Conservation (phyloP, 2,329 filamentous ascomycete genomes). For the Fusarium mangiferae region DNA sequence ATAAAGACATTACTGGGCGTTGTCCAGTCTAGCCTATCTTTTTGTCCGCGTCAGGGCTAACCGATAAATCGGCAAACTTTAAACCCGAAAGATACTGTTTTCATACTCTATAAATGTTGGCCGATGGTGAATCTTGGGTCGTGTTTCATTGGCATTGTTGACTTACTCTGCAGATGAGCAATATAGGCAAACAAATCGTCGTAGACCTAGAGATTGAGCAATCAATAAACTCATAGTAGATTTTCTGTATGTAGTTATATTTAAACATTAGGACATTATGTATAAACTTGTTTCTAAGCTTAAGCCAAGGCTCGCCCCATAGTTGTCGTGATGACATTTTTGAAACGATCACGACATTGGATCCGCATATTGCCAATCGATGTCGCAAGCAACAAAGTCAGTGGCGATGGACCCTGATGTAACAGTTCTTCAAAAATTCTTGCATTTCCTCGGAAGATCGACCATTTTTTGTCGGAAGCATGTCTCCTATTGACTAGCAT, state of each 20-base stretch:
- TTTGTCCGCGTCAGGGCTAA: not conserved
- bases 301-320: not conserved
- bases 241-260: no score
- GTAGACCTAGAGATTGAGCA: not conserved
- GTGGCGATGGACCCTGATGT: not conserved
- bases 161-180: no score
- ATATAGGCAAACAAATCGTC: no score
- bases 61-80: no score
- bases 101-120: not conserved
- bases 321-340: not conserved
- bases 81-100: not conserved
- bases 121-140: not conserved
- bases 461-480: not conserved
- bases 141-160: not conserved
- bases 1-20: not conserved
- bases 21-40: not conserved
- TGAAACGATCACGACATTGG: not conserved
- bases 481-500: not conserved
- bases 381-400: not conserved
- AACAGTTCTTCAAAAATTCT: not conserved
- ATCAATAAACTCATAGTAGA: fast-evolving
- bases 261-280: not conserved
- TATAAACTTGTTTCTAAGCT: not conserved
- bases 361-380: not conserved
- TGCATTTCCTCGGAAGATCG: not conserved